These are phyloP conservation scores for Myxozyma melibiosi DNA, from an alignment of 805 yeast species.

Conservation along the genomic window DNA sequence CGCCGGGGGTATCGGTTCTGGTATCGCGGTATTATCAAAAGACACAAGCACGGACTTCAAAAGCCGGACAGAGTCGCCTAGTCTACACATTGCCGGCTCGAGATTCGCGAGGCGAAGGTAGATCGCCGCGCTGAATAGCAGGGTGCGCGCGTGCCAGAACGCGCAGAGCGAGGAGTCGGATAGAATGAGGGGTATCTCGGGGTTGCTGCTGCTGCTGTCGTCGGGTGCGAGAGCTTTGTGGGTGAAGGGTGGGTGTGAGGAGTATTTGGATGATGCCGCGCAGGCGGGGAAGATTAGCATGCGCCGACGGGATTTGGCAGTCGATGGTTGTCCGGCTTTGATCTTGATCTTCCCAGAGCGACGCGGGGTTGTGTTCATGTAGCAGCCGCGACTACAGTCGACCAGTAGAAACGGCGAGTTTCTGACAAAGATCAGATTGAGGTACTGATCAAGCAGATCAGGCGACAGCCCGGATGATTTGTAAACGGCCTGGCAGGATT, in stretches of 20 bases:
- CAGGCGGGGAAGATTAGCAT: background rate
- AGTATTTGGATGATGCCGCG: background rate
- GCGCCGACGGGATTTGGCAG: background rate
- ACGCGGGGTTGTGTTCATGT: too few relatives aligned
- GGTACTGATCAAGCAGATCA: background rate
- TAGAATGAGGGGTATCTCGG: too few relatives aligned
- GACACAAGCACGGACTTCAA: background rate
- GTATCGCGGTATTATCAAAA: background rate
- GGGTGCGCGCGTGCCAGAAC: conserved; percentile 15
- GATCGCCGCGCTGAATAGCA: conserved; percentile 10
- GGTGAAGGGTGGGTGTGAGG: too few relatives aligned
- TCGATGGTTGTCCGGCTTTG: background rate
- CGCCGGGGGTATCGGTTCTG: background rate
- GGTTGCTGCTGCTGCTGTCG: too few relatives aligned
- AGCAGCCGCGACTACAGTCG: too few relatives aligned
- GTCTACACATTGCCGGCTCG: conserved; percentile 10
- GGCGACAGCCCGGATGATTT: background rate
- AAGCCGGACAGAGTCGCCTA: conserved; percentile 9
- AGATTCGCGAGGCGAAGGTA: background rate
- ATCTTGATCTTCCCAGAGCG: too few relatives aligned
- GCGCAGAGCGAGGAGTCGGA: background rate
- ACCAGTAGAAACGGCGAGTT: background rate
- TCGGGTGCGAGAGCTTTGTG: background rate
- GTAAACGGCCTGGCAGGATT: conserved; percentile 12
- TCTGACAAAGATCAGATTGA: background rate